Percentiles rank a stretch among this genome's conserved stretches.
Evolutionary conservation across 2,329 filamentous ascomycete species (phyloP).

Genomic region (Trichoderma citrinoviride): DNA sequence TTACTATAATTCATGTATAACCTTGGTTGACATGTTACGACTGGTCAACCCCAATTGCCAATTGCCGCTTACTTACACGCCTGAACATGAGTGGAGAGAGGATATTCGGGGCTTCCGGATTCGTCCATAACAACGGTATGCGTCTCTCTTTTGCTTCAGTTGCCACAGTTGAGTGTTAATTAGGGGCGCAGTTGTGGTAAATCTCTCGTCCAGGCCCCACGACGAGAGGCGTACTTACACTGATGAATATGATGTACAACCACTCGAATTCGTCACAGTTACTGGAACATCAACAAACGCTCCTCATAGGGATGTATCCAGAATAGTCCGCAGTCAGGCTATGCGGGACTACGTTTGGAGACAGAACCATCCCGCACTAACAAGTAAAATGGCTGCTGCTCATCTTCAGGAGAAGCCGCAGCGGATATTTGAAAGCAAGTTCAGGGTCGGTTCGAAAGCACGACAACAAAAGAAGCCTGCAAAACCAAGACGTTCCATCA

Average conservation of each 20-base stretch:
- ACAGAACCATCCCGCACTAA: not conserved
- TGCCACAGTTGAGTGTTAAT: not conserved
- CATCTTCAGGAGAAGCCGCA: not conserved
- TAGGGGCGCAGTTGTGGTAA: not conserved
- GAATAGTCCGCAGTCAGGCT: not conserved
- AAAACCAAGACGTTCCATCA: not conserved
- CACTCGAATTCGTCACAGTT: slow-evolving; percentile 6
- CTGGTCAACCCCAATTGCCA: not conserved
- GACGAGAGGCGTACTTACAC: slow-evolving; percentile 2
- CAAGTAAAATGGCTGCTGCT: not conserved
- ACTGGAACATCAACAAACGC: not conserved
- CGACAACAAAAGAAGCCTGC: not conserved
- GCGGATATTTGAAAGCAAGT: not conserved
- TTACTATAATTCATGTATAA: not conserved
- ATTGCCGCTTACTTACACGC: not conserved
- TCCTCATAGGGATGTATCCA: not conserved
- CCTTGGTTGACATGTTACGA: no score
- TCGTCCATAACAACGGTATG: slow-evolving; percentile 9
- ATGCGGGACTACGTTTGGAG: slow-evolving; percentile 13
- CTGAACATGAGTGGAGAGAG: slow-evolving; percentile 4
- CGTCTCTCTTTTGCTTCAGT: not conserved
- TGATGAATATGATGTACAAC: slow-evolving; percentile 10
- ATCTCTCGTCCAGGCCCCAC: not conserved
- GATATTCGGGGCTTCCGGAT: not conserved
- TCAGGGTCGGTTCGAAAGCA: not conserved